Evolutionary conservation across 345 rosid species (phyloP).

Genomic region (Xanthoceras sorbifolium): DNA sequence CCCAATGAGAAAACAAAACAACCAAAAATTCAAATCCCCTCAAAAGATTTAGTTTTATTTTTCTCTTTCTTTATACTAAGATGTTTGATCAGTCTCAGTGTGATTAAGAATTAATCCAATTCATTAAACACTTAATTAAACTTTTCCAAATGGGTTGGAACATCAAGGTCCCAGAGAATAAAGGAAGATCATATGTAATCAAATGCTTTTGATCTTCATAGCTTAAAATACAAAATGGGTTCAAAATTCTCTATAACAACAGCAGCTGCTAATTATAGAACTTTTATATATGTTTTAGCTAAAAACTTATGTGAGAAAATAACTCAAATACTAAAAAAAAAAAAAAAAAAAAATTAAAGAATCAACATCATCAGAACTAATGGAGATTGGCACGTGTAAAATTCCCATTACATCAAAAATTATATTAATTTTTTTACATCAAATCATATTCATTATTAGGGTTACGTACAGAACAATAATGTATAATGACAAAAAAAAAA

Average conservation of each 20-base stretch:
- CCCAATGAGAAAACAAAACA: not conserved
- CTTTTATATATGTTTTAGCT: not conserved
- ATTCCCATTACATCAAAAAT: constrained; percentile 18
- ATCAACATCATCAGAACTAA: not conserved
- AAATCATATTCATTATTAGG: not conserved
- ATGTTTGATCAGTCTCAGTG: not conserved
- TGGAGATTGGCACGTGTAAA: constrained; percentile 29
- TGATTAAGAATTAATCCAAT: constrained; percentile 28
- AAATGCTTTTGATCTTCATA: not conserved
- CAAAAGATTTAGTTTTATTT: not conserved
- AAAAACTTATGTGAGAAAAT: too few relatives aligned
- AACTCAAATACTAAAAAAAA: not conserved
- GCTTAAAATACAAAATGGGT: too few relatives aligned
- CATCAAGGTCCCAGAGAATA: constrained; percentile 38
- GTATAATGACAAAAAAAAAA: constrained; percentile 30
- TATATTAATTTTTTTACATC: not conserved
- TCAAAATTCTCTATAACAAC: too few relatives aligned
- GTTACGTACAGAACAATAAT: constrained; percentile 17
- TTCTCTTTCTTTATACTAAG: not conserved
- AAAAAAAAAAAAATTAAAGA: not conserved
- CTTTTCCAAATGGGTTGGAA: constrained; percentile 40
- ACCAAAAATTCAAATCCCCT: not conserved
- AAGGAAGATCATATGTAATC: constrained; percentile 16
- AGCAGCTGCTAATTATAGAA: too few relatives aligned
- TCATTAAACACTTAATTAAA: constrained; percentile 5